Evolutionary conservation across 1,284 basidiomycete species (phyloP), one percentile per base, ranked within the genome.

Genomic region (Rhodotorula sp.): DNA sequence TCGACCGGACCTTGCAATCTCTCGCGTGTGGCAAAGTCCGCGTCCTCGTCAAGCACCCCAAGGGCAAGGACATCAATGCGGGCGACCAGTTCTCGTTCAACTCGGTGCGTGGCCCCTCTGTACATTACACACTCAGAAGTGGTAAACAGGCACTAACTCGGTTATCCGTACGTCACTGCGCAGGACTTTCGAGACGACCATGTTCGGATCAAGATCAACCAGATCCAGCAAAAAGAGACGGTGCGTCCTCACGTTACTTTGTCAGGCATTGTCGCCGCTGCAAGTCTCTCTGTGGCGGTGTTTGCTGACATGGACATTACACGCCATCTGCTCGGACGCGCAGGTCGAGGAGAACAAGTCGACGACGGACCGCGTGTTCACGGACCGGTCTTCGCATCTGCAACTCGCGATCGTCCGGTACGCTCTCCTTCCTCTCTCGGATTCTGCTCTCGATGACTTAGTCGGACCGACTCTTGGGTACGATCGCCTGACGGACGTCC

Each of bases 181-280:
- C 61, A 87, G 60, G 87, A 86, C 23, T 97, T 98, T 81, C 87
- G 88, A 56, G 91, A 95, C 79, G 86, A 89, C 14, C 85, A 88
- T 34, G 83, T 88, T 62, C 90, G 89, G 77, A 87, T 99, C 60
- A 91, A 92, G 80, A 95, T 99, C 83, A 97, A 95, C 79, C 92
- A 94, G 64, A 97, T 99, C 73, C 95, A 98, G 81, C 90, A 90
- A 60, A 93, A 94, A 79, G 90, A 94, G 77, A 89, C 92, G 70
- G 91, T 92, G 77, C 66, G 86, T 82, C 18, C 18, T 23, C 50
- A n/a, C 62, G 52, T 63, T 34, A 52, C 18, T 48, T n/a, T 34
- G 18, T 47, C 18, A 7, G 10, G 28, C 31, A 31, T 23, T 5
- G 6, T 23, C 18, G 23, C 19, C 8, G 34, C 10, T 4, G 7